Base-by-base conservation (phyloP, 2,329 filamentous ascomycete species). In the Esteya vermicola region DNA sequence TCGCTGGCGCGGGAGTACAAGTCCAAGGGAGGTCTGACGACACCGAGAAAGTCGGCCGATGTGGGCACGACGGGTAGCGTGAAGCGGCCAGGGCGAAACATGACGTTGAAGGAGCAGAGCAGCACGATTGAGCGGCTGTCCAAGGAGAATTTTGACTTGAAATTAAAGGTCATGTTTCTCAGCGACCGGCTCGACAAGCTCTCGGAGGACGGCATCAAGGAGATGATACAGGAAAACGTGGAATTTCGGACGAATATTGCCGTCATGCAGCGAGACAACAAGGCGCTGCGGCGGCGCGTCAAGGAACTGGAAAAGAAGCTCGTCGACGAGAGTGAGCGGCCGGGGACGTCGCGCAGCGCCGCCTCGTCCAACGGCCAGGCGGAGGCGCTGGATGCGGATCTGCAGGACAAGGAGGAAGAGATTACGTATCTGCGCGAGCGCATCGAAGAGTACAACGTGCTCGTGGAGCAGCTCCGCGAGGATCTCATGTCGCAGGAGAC, bases 91-190 rank as follows among this genome's bases (percentile, higher is more conserved):
- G 34, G 34, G 22, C 78, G 73, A 52, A 84, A 75, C 50, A 65
- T 98, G 60, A 96, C 91, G 0, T 65, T 98, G 31, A 96, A 95
- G 57, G 91, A 98, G 59, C 91, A 98, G 59, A 94, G 89, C 55
- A 93, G 82, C 60, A 96, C 89, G 13, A 95, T 98, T 47, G 91
- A 98, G 58, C 78, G 88, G 43, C 70, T 96, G 3, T 93, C 85
- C 44, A 98, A 98, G 61, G 91, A 98, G 58, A 98, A 98, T 48
- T 98, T 96, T 55, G 89, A 95, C 56, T 64, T 96, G 41, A 95
- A 96, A 60, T 78, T 96, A 60, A 93, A 94, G 57, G 91, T 96
- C 48, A 93, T 95, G 68, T 98, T 95, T 54, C 71, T 98, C 36
- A 93, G 89, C 52, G 85, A 96, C 57, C 82, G 89, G 2, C 65